Evolutionary conservation across 495 filamentous ascomycete genomes (phyloP), one percentile per base, ranked within the genome.

Genomic region (Pseudoneurospora amorphoporcata): DNA sequence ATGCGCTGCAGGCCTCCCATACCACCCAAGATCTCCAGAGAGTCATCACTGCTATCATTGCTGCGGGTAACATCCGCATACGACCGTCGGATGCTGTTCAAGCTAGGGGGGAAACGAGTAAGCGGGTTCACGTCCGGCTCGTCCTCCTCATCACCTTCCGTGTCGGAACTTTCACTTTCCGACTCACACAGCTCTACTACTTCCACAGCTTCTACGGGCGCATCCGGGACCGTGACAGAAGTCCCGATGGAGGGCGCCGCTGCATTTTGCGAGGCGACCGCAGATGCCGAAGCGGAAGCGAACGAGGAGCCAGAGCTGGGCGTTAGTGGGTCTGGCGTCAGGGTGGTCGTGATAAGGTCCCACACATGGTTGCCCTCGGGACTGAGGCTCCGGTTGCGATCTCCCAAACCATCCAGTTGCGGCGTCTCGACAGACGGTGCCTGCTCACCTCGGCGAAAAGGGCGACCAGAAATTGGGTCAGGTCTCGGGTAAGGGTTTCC

Each of bases 301-400:
- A 95, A 97, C 2, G 93, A 95, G 1, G 92, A 92, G 53, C 91
- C 89, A 3, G 87, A 88, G 77, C 92, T 97, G 2, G 93, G 93
- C 9, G 93, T 86, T 69, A 90, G 91, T 9, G 90, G 88, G 79
- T 97, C 94, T 4, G 92, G 93, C 0, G 91, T 88, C 68, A 97
- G 88, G 3, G 92, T 95, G 9, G 87, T 90, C 71, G 92, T 85
- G 73, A 97, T 86, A 10, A 90, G 92, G 68, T 94, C 90, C 94
- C 94, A 97, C 19, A 86, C 84, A 69, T 87, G 85, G 69, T 89
- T 89, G 41, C 81, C 88, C 68, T 92, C 91, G 3, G 93, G 92
- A 79, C 92, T 94, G 69, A 92, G 83, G 77, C 93, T 96, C 53
- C 93, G 88, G 71, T 92, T 89, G 45, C 92, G 90, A 79, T 97